Evolutionary conservation across 208 protist species (phyloP).

Genomic region (Leishmania braziliensis): DNA sequence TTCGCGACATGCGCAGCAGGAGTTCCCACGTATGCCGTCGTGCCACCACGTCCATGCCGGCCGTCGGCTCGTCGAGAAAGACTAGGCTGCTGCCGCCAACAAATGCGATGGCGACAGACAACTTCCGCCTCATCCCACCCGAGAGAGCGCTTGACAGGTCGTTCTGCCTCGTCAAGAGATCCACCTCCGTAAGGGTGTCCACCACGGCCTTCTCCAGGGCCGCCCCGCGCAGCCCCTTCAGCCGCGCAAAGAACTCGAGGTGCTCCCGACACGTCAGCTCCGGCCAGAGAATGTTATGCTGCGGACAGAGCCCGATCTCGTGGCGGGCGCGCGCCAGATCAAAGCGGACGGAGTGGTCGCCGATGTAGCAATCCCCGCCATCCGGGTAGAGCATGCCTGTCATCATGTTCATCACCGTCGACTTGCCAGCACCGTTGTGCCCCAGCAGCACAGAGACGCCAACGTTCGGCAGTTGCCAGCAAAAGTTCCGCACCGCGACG

Average conservation of each 20-base stretch:
- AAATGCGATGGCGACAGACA: conserved; percentile 86
- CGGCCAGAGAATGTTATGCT: conserved; percentile 96
- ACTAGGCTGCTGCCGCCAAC: conserved; percentile 68
- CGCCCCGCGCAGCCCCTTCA: conserved; percentile 81
- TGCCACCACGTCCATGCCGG: conserved; percentile 88
- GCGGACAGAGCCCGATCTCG: conserved; percentile 94
- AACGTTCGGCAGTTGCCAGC: conserved; percentile 52
- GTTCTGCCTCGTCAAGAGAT: conserved; percentile 56
- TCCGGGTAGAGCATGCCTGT: conserved; percentile 80
- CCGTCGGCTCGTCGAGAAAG: conserved; percentile 91
- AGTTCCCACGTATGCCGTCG: conserved; percentile 81
- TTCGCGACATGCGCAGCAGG: conserved; percentile 39
- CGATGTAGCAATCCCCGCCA: conserved; percentile 72
- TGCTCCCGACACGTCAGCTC: conserved; percentile 90
- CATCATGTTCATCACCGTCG: conserved; percentile 83
- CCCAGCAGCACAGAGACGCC: conserved; percentile 83
- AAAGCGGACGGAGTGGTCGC: conserved; percentile 55
- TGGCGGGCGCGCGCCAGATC: conserved; percentile 58
- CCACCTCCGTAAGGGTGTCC: conserved; percentile 42
- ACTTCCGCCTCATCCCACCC: conserved; percentile 83
- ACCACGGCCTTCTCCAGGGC: conserved; percentile 39
- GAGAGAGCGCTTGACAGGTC: conserved; percentile 38
- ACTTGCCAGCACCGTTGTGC: conserved; percentile 90
- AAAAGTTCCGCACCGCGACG: conserved; percentile 67
- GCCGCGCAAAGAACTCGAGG: conserved; percentile 90